A percentile compares a stretch with the other conserved stretches of the same genome.
Conservation (phyloP, 164 flowering plant species). For the Warburgia ugandensis region DNA sequence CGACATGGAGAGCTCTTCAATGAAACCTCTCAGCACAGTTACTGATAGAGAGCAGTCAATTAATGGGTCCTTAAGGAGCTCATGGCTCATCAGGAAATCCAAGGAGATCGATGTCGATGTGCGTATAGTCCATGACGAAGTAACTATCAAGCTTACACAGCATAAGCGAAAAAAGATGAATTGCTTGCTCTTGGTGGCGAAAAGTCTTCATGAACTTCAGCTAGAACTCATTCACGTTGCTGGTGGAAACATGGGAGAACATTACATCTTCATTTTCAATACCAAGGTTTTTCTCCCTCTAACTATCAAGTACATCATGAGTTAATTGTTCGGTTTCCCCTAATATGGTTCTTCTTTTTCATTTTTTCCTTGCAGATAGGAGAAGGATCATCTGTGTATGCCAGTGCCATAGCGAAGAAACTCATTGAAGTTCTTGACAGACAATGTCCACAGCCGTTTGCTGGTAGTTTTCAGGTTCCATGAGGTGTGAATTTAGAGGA, state of each 20-base stretch:
- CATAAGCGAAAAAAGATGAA: constrained; percentile 61
- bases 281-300: constrained; percentile 49
- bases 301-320: neutral
- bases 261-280: constrained; percentile 78
- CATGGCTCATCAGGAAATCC: constrained; percentile 89
- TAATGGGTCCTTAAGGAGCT: constrained; percentile 54
- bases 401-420: constrained; percentile 83
- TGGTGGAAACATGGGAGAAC: constrained; percentile 84
- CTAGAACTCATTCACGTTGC: constrained; percentile 88
- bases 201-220: constrained; percentile 76
- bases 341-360: neutral
- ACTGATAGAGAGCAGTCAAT: constrained; percentile 38
- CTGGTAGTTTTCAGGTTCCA: constrained; percentile 6
- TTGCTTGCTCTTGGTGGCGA: constrained; percentile 70
- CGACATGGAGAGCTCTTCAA: constrained; percentile 29
- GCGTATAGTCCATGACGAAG: constrained; percentile 82
- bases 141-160: constrained; percentile 82
- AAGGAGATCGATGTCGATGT: constrained; percentile 90
- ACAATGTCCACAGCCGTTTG: constrained; percentile 35
- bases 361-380: constrained; percentile 43
- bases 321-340: no score
- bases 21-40: constrained; percentile 26
- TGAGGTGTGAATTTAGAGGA: no score
- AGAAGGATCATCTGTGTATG: constrained; percentile 85
- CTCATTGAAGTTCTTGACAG: constrained; percentile 71